A percentile compares a stretch with the other conserved stretches of the same genome.
Evolutionary conservation across 2,329 filamentous ascomycete genomes (phyloP).

Genomic region (Fusarium tuaranense): DNA sequence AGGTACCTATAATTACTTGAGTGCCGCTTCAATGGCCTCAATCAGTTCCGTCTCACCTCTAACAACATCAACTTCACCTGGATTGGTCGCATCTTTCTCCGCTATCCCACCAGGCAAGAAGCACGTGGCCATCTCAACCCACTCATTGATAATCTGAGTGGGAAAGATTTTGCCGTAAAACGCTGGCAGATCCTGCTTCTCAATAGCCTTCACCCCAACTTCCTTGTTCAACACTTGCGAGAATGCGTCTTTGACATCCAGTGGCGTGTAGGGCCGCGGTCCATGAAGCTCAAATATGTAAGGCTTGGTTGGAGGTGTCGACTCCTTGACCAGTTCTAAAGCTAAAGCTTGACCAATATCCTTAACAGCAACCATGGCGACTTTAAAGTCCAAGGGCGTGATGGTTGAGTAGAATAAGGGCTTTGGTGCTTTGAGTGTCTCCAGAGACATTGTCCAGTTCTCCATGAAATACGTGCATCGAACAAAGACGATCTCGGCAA

Average conservation of each 20-base stretch:
- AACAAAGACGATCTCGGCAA: conserved; percentile 46
- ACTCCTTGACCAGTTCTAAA: conserved; percentile 35
- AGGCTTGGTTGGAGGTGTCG: conserved; percentile 34
- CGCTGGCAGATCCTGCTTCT: conserved; percentile 30
- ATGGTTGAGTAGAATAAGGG: conserved; percentile 51
- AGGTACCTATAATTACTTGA: neutral
- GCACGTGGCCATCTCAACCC: conserved; percentile 47
- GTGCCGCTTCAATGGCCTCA: conserved; percentile 25
- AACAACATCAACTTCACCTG: conserved; percentile 32
- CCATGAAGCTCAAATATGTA: conserved; percentile 49
- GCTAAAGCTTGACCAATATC: conserved; percentile 45
- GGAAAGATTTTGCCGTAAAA: conserved; percentile 43
- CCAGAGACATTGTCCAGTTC: conserved; percentile 48
- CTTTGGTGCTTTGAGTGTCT: conserved; percentile 40
- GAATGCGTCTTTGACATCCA: conserved; percentile 46
- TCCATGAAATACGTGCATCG: conserved; percentile 54
- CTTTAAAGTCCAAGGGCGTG: conserved; percentile 47
- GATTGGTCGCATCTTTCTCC: conserved; percentile 23
- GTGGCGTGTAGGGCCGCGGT: conserved; percentile 43
- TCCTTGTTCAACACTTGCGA: conserved; percentile 41
- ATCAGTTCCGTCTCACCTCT: conserved; percentile 34
- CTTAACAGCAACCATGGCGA: conserved; percentile 48
- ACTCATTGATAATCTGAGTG: conserved; percentile 37
- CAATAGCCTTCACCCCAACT: conserved; percentile 46
- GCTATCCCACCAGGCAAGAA: conserved; percentile 45